These are phyloP conservation scores for Debaryomyces castellii DNA, from an alignment of 805 yeast genomes.

Conservation along the genomic window DNA sequence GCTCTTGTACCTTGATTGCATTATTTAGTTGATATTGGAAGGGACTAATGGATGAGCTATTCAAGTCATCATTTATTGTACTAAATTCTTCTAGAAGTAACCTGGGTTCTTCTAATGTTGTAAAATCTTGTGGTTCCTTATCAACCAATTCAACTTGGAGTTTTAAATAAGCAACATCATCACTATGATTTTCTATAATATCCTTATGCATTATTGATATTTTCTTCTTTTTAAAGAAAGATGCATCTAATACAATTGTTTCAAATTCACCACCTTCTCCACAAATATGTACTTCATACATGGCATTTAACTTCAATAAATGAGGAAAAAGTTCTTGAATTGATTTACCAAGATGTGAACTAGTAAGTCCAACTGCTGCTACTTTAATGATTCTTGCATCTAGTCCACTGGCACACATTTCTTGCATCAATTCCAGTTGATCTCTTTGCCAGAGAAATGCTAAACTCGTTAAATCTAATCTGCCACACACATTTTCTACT, in stretches of 20 bases:
- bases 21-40: neutral
- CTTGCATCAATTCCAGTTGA: conserved; percentile 76
- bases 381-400: conserved; percentile 90
- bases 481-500: conserved; percentile 84
- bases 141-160: conserved; percentile 51
- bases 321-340: conserved; percentile 62
- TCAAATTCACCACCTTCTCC: conserved; percentile 99
- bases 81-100: conserved; percentile 43
- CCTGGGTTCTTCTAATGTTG: conserved; percentile 27
- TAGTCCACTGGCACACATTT: conserved; percentile 64
- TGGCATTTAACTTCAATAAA: conserved; percentile 53
- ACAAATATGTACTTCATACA: conserved; percentile 86
- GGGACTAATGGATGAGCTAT: neutral
- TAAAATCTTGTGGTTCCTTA: conserved; percentile 23
- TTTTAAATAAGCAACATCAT: conserved; percentile 69
- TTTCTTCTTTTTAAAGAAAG: conserved; percentile 64
- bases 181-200: conserved; percentile 50
- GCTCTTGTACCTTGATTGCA: neutral
- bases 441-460: conserved; percentile 90
- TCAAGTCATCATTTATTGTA: conserved; percentile 24
- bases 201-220: conserved; percentile 42
- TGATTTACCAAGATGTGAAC: conserved; percentile 65
- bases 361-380: conserved; percentile 83
- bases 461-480: conserved; percentile 66
- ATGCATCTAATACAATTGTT: conserved; percentile 87